Base-by-base conservation (phyloP, 257 asterid species). In the Solanum medicagineum region DNA sequence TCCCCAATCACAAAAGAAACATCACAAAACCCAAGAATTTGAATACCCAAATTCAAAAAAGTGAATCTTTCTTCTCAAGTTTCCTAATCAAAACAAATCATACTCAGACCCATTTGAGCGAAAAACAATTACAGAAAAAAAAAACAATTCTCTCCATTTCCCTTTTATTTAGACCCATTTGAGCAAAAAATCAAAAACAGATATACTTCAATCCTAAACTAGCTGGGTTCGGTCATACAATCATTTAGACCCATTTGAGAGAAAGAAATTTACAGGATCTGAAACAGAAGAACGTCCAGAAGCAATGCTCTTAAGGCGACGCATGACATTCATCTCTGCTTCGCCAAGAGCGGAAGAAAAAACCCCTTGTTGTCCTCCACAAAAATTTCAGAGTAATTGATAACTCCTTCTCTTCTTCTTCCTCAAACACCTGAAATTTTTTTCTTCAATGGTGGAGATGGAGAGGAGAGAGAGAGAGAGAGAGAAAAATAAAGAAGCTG, bases 231-330 rank as follows among this genome's bases (percentile, higher is more conserved):
- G 1, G 22, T 71, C 22, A 11, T 44, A 44, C 10, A 9, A 42
- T 13, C 15, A 71, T 44, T 73, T 44, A 20, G 20, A 73, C 81
- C 55, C 17, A 7, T 45, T n/a, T 45, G 1, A 73, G n/a, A 45
- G 57, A 73, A 73, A 45, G 20, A 84, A 87, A 89, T 26, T 89
- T 92, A 93, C 97, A 88, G 94, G 97, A 92, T 92, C 96, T 88
- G 97, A 93, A 85, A 93, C 90, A 83, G 97, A 93, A 81, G 97
- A 85, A 42, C 97, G 95, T 51, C 95, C 96, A 17, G 94, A 92
- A 91, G 97, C 93, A 93, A 93, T 92, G 97, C 95, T 93, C 93
- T 93, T 93, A 85, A 93, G 92, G 90, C 97, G 88, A 85, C 97
- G 97, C 97, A 93, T 93, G 93, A 93, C 91, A 90, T 92, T 92